These are phyloP conservation scores for Halophytophthora polymorphica DNA, from an alignment of 352 stramenopile genomes.

Conservation along the genomic window DNA sequence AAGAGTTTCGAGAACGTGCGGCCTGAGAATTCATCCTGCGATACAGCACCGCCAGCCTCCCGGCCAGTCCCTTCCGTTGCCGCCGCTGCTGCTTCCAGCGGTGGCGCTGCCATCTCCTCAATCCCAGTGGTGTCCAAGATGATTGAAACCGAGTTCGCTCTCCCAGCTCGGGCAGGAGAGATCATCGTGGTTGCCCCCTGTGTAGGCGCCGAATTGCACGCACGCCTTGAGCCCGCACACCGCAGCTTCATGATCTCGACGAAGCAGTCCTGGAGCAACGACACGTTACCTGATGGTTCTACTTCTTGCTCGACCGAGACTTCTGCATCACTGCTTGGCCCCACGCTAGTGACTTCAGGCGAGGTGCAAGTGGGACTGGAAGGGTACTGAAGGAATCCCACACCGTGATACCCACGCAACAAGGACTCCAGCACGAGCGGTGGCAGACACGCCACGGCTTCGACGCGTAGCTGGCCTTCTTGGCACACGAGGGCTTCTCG, in stretches of 20 bases:
- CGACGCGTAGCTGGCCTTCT: slow-evolving; percentile 61
- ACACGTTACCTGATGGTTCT: neutral
- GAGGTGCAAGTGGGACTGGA: neutral
- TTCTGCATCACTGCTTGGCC: neutral
- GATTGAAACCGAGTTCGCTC: slow-evolving; percentile 18
- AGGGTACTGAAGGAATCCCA: slow-evolving; percentile 59
- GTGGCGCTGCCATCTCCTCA: slow-evolving; percentile 1
- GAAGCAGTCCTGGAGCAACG: slow-evolving; percentile 27
- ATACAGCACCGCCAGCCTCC: slow-evolving; percentile 4
- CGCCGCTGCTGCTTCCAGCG: slow-evolving; percentile 2
- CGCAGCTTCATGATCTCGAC: slow-evolving; percentile 21
- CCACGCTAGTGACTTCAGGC: neutral
- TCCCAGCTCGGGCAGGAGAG: slow-evolving; percentile 2
- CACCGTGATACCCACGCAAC: slow-evolving; percentile 52
- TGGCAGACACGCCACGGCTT: slow-evolving; percentile 58
- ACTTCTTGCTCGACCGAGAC: neutral
- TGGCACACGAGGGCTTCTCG: slow-evolving; percentile 55
- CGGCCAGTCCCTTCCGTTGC: neutral
- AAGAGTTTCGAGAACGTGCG: slow-evolving; percentile 31
- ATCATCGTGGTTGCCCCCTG: neutral
- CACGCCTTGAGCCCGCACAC: neutral
- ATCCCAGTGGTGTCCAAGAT: neutral
- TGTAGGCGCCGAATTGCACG: too few relatives aligned
- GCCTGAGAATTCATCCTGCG: slow-evolving; percentile 29
- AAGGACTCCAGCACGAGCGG: slow-evolving; percentile 68